Evolutionary conservation across 2,329 filamentous ascomycete genomes (phyloP).

Genomic region (Cladophialophora carrionii): DNA sequence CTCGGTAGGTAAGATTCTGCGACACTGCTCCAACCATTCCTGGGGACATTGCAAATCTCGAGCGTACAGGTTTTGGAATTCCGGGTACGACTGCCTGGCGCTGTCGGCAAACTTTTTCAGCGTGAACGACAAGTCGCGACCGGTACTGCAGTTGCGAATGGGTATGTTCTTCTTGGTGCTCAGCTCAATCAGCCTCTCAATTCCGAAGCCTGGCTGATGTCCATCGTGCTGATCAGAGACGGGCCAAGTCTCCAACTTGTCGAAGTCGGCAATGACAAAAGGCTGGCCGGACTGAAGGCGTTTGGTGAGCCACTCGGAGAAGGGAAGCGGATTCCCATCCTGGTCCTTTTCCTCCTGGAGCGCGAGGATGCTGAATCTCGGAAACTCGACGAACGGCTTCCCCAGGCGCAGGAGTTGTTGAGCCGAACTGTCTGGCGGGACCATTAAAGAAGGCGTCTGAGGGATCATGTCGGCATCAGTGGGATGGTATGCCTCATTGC

Average conservation of each 20-base stretch:
- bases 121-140: conserved; percentile 43
- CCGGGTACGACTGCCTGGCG: conserved; percentile 37
- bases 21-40: conserved; percentile 42
- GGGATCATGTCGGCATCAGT: conserved; percentile 34
- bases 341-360: conserved; percentile 36
- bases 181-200: conserved; percentile 41
- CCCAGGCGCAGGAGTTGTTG: conserved; percentile 39
- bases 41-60: conserved; percentile 44
- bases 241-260: conserved; percentile 41
- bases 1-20: conserved; percentile 41
- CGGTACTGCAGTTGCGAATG: conserved; percentile 44
- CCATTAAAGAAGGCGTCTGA: conserved; percentile 36
- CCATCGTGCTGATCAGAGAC: conserved; percentile 24
- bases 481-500: conserved; percentile 19
- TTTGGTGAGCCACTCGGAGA: conserved; percentile 41
- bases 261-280: conserved; percentile 44
- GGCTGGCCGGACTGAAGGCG: conserved; percentile 42
- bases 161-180: conserved; percentile 45
- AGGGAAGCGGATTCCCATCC: conserved; percentile 34
- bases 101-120: conserved; percentile 43
- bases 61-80: conserved; percentile 43
- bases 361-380: conserved; percentile 41
- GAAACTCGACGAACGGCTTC: conserved; percentile 42
- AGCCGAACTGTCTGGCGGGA: conserved; percentile 36
- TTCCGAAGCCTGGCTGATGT: conserved; percentile 39